Evolutionary conservation across 2,329 filamentous ascomycete genomes (phyloP).

Genomic region (Magnaporthiopsis incrustans): DNA sequence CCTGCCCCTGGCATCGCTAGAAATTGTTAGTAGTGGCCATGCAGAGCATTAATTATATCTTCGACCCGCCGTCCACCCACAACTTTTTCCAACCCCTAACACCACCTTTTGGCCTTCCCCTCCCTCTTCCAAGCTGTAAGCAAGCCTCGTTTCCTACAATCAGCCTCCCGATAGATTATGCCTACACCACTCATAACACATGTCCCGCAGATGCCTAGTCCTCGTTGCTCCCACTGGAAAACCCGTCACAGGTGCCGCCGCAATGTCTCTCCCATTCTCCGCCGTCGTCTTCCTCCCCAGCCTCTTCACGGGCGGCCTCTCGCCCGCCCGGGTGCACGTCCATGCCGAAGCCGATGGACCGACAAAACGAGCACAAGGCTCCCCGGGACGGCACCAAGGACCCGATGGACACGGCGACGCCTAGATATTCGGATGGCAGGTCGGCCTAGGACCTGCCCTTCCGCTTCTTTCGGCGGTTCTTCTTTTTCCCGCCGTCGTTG

Average conservation of each 20-base stretch:
- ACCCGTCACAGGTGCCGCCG: neutral
- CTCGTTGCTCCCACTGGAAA: neutral
- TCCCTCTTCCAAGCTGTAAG: neutral
- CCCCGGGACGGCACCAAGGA: neutral
- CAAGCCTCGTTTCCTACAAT: neutral
- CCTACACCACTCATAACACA: neutral
- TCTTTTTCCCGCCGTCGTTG: constrained; percentile 25
- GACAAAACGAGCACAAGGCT: neutral
- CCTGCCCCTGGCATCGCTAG: neutral
- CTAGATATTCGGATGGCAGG: neutral
- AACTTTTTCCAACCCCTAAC: neutral
- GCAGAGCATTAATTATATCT: neutral
- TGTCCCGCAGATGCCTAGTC: neutral
- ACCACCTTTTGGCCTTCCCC: neutral
- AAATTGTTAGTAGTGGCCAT: neutral
- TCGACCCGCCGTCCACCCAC: neutral
- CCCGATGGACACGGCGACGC: neutral
- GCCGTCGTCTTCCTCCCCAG: neutral
- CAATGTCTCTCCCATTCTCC: neutral
- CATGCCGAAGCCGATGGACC: neutral
- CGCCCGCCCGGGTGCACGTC: too few relatives aligned
- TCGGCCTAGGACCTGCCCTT: constrained; percentile 22
- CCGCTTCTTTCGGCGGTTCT: constrained; percentile 30
- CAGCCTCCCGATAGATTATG: neutral
- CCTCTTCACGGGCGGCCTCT: neutral